phyloP scores from a whole-genome alignment of 345 rosid species.

The Eutrema yunnanense region DNA sequence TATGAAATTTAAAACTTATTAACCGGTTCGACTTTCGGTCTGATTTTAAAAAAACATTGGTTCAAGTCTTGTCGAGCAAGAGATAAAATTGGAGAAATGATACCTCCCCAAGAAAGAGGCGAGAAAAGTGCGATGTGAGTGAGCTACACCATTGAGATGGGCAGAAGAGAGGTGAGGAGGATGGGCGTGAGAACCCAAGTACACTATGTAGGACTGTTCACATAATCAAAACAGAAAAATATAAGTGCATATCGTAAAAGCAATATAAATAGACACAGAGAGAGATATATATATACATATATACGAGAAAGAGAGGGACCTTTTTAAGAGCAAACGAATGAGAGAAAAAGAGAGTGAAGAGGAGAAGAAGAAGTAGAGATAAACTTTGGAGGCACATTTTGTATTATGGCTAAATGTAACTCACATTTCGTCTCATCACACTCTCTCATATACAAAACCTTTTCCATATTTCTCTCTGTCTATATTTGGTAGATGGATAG shows the following conservation, averaged over 20 bases:
- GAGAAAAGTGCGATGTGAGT: constrained; percentile 48
- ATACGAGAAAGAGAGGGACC: constrained; percentile 9
- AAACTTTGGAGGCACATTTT: constrained; percentile 19
- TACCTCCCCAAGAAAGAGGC: constrained; percentile 51
- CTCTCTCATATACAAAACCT: not conserved
- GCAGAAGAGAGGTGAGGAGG: constrained; percentile 30
- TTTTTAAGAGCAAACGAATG: constrained; percentile 40
- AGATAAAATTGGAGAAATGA: not conserved
- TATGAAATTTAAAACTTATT: too few species aligned
- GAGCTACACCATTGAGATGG: constrained; percentile 31
- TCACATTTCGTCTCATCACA: not conserved
- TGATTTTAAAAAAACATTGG: too few species aligned
- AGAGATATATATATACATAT: too few species aligned
- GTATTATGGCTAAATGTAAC: not conserved
- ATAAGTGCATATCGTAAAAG: not conserved
- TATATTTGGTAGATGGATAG: constrained; percentile 12
- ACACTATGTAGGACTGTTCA: constrained; percentile 52
- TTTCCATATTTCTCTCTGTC: constrained; percentile 4
- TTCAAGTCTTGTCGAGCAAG: too few species aligned
- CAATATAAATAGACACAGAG: not conserved
- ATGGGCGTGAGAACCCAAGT: constrained; percentile 67
- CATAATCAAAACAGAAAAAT: not conserved
- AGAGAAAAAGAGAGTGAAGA: constrained; percentile 19
- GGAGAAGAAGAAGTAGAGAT: constrained; percentile 5
- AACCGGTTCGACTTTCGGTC: too few species aligned